Evolutionary conservation across 2,329 filamentous ascomycete species (phyloP).

Genomic region (Paecilomyces niveus): DNA sequence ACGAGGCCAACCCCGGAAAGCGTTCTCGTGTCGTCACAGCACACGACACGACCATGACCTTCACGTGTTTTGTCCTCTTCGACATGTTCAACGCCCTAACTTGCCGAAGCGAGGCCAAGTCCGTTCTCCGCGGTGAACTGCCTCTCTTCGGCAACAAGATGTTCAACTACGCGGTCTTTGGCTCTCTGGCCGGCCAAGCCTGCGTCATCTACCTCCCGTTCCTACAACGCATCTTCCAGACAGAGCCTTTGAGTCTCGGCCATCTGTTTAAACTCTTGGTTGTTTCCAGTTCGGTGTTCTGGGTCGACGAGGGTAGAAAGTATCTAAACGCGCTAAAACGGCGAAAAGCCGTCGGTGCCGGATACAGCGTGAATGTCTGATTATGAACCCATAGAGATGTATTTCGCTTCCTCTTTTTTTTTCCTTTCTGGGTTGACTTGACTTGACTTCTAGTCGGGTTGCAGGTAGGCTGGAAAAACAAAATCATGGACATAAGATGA

Average conservation of each 20-base stretch:
- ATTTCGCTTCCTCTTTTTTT: background rate
- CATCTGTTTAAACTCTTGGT: conserved; percentile 68
- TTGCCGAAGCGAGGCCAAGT: conserved; percentile 87
- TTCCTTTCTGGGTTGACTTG: background rate
- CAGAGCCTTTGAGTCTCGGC: conserved; percentile 67
- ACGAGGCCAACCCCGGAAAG: conserved; percentile 30
- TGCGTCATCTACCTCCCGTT: conserved; percentile 93
- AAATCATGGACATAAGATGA: background rate
- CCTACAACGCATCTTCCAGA: conserved; percentile 92
- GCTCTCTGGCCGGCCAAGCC: conserved; percentile 76
- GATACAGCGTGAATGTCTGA: conserved; percentile 37
- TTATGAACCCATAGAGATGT: background rate
- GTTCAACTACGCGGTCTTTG: conserved; percentile 91
- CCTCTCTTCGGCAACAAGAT: conserved; percentile 78
- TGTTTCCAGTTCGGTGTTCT: conserved; percentile 86
- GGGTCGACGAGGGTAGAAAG: conserved; percentile 87
- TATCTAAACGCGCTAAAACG: conserved; percentile 40
- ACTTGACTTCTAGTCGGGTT: background rate
- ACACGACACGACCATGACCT: conserved; percentile 98
- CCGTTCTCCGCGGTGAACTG: conserved; percentile 77
- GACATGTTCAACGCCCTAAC: conserved; percentile 99
- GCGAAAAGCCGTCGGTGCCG: conserved; percentile 24
- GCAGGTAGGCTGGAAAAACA: background rate
- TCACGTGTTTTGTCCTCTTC: conserved; percentile 97
- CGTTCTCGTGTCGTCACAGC: conserved; percentile 64